Conservation (phyloP, 1,284 basidiomycete genomes). For the Lentinus polychrous region DNA sequence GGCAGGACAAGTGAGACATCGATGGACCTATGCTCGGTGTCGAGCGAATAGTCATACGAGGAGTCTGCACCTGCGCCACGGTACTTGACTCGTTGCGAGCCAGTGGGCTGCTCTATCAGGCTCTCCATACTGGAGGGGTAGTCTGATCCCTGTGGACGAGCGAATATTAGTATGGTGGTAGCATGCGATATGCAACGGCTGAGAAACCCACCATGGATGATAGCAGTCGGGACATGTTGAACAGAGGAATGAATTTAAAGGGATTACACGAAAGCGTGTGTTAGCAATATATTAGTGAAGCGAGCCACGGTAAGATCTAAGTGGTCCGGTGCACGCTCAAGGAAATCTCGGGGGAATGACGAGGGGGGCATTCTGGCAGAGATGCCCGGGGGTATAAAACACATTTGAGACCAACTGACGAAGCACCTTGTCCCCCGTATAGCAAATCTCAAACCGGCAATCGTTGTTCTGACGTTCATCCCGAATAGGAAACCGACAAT, state of each 20-base stretch:
- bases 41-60: constrained; percentile 55
- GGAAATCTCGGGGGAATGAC: background rate
- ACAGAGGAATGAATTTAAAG: background rate
- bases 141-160: constrained; percentile 7
- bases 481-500: background rate
- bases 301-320: background rate
- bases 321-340: background rate
- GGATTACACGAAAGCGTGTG: background rate
- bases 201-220: background rate
- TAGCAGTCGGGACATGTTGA: background rate
- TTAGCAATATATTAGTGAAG: background rate
- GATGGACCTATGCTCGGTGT: constrained; percentile 42
- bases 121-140: constrained; percentile 24
- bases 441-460: background rate
- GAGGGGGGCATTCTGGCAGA: background rate
- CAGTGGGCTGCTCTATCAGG: constrained; percentile 22
- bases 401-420: background rate
- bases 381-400: background rate
- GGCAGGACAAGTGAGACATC: constrained; percentile 64
- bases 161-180: background rate
- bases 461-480: background rate
- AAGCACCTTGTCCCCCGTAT: background rate
- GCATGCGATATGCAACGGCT: background rate
- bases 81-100: constrained; percentile 26
- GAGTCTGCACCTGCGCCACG: constrained; percentile 21